Conservation (phyloP, 2,329 filamentous ascomycete species). For the Lecanicillium sp. region DNA sequence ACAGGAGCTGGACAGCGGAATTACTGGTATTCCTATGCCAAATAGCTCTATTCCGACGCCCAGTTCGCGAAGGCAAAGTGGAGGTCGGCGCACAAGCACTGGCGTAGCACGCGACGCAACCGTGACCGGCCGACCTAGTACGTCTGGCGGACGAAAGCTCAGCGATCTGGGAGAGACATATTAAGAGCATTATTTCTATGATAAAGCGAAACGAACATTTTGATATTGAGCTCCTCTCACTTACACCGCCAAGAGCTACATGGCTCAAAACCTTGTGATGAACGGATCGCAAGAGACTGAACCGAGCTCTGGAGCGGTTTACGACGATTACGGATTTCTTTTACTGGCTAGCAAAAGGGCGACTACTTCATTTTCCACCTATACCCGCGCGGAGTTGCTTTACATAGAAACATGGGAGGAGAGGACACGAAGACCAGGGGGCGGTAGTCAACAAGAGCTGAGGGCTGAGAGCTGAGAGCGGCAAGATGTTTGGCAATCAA, state of each 20-base stretch:
- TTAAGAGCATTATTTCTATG: too few relatives aligned
- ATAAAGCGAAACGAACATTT: too few relatives aligned
- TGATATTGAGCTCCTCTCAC: too few relatives aligned
- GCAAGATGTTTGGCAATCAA: too few relatives aligned
- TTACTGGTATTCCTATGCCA: constrained; percentile 32
- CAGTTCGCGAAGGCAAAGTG: constrained; percentile 34
- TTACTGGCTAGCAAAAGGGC: not conserved
- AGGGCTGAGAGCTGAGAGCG: too few relatives aligned
- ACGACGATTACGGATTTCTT: not conserved
- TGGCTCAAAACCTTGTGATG: too few relatives aligned
- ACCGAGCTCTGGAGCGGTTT: constrained; percentile 1
- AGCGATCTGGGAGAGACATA: constrained; percentile 49
- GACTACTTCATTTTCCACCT: too few relatives aligned
- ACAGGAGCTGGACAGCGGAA: constrained; percentile 32
- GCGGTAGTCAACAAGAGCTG: not conserved
- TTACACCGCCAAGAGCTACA: too few relatives aligned
- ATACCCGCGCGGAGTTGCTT: too few relatives aligned
- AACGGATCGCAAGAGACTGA: too few relatives aligned
- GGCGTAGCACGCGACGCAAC: constrained; percentile 19
- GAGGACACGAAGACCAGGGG: too few relatives aligned
- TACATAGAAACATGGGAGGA: too few relatives aligned
- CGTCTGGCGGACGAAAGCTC: constrained; percentile 30
- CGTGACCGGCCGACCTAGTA: constrained; percentile 19
- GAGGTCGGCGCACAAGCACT: constrained; percentile 33
- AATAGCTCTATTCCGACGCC: constrained; percentile 41